Evolutionary conservation across 352 stramenopile species (phyloP), one percentile per base, ranked within the genome.

Genomic region (Globisporangium spiculum): DNA sequence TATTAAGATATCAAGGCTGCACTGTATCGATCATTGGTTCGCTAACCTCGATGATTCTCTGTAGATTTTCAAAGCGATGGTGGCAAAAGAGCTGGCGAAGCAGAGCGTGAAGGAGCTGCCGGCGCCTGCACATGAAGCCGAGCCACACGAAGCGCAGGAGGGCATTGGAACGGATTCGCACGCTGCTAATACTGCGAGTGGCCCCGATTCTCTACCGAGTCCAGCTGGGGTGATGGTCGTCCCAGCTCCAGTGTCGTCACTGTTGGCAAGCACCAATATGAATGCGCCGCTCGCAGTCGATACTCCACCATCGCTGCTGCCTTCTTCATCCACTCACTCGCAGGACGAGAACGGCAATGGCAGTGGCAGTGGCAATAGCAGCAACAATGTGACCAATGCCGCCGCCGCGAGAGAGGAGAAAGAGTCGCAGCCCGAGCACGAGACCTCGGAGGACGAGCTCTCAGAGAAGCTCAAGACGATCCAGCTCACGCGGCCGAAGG

Each of bases 391-490:
- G 9, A 20, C n/a, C 18, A 32, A 32, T 32, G 4, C n/a, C 32
- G 22, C 9, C 41, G 44, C 20, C 56, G 50, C 41, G n/a, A 69
- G 22, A 22, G 65, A 64, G 5, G 59, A 68, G 12, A 56, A 65
- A 8, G 55, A 41, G 12, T 30, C 63, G 9, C 26, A 46, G 14
- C 30, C 63, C 44, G 58, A 79, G 55, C 69, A 64, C 24, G 67
- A 88, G n/a, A 71, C 65, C n/a, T 66, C 60, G 34, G 81, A 89
- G 52, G 81, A 91, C 32, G 81, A 88, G 26, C 71, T 91, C 38
- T 80, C 69, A 27, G 77, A 89, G 62, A 89, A 90, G 70, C 81
- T 91, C 26, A 74, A 73, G 62, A 90, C 80, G 27, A 91, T 90
- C 64, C 80, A 88, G 71, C 77, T 91, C 63, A 81, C 75, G 60